Conservation (phyloP, 140 eudicot species). For the Erigeron philadelphicus region DNA sequence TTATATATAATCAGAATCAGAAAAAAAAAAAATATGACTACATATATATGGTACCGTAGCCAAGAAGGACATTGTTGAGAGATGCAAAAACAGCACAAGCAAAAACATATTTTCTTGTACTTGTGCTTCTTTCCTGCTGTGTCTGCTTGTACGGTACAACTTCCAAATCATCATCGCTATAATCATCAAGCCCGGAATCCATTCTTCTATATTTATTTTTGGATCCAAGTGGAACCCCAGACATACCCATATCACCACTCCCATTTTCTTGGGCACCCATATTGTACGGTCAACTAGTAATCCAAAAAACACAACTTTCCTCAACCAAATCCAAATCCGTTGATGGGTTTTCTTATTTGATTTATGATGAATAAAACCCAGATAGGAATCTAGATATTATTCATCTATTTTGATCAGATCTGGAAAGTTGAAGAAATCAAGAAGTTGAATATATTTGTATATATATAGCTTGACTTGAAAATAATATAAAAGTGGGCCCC, state of each 20-base stretch:
- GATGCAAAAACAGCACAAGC: slow-evolving; percentile 90
- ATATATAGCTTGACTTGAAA: slow-evolving; percentile 19
- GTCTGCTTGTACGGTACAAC: slow-evolving; percentile 47
- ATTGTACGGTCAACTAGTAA: slow-evolving; percentile 7
- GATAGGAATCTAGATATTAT: slow-evolving; percentile 15
- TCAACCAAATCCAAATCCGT: not conserved
- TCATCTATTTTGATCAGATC: slow-evolving; percentile 38
- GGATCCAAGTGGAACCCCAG: slow-evolving; percentile 45
- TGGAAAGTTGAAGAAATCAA: slow-evolving; percentile 32
- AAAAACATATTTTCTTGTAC: slow-evolving; percentile 63
- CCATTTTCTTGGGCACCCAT: slow-evolving; percentile 57
- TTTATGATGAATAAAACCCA: slow-evolving; percentile 26
- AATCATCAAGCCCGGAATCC: slow-evolving; percentile 52
- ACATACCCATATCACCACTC: slow-evolving; percentile 49
- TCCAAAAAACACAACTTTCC: not conserved
- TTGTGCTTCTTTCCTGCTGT: slow-evolving; percentile 46
- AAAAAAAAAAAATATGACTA: not conserved
- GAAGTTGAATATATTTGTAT: slow-evolving; percentile 36
- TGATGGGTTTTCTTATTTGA: slow-evolving; percentile 20
- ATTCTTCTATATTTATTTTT: slow-evolving; percentile 78
- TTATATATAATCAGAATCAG: too few relatives aligned
- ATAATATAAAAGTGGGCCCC: slow-evolving; percentile 36
- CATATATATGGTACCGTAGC: slow-evolving; percentile 51
- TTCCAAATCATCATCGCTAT: slow-evolving; percentile 32
- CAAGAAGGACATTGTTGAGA: slow-evolving; percentile 87